Conservation (phyloP, 352 stramenopile genomes). For the Globisporangium apiculatum region DNA sequence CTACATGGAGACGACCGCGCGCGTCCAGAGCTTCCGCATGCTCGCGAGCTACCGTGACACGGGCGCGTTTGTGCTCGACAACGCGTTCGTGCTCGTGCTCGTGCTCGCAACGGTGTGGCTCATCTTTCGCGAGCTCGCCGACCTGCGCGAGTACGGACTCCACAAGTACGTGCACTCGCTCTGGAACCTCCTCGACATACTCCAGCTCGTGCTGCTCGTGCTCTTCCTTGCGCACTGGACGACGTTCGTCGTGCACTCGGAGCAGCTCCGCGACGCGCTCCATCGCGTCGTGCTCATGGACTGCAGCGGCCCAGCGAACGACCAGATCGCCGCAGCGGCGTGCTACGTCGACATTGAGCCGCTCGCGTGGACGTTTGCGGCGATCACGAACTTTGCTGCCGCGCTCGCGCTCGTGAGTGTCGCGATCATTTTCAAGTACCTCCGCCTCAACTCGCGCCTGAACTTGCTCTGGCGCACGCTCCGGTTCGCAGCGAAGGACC, state of each 20-base stretch:
- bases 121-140: constrained; percentile 41
- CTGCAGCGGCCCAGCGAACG: constrained; percentile 32
- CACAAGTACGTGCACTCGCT: constrained; percentile 66
- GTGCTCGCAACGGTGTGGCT: constrained; percentile 42
- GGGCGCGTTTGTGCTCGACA: constrained; percentile 35
- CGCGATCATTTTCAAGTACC: constrained; percentile 81
- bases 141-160: constrained; percentile 40
- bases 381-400: constrained; percentile 53
- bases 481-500: constrained; percentile 58
- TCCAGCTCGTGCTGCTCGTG: constrained; percentile 63
- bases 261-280: constrained; percentile 44
- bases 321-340: constrained; percentile 30
- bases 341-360: constrained; percentile 60
- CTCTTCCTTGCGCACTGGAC: constrained; percentile 57
- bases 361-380: constrained; percentile 37
- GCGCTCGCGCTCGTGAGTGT: constrained; percentile 61
- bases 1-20: constrained; percentile 63
- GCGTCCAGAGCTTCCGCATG: constrained; percentile 72
- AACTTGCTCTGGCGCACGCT: constrained; percentile 78
- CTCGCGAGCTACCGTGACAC: constrained; percentile 39
- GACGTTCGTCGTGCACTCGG: constrained; percentile 39
- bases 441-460: constrained; percentile 63
- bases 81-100: constrained; percentile 60
- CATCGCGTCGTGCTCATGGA: constrained; percentile 42
- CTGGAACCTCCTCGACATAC: constrained; percentile 72